Base-by-base conservation (phyloP, 2,329 filamentous ascomycete species). In the Endoconidiophora laricicola region DNA sequence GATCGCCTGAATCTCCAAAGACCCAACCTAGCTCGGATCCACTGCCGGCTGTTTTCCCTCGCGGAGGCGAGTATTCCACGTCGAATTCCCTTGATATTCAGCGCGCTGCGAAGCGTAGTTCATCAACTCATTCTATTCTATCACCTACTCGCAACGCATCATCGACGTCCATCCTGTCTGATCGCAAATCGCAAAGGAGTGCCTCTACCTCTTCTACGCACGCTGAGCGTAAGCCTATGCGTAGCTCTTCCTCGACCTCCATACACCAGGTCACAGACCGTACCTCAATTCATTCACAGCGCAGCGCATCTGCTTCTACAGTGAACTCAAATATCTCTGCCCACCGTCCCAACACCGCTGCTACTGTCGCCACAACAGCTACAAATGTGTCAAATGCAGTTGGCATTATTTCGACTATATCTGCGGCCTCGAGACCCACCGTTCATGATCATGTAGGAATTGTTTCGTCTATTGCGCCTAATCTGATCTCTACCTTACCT, bases 1-100 rank as follows among this genome's bases (percentile, higher is more conserved):
- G 51, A 29, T 53, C 51, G 12, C 51, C 51, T 18, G 47, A 49
- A 23, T 53, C 51, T 18, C 51, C 29, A 26, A 42, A 18, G 22
- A 36, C 9, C 20, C 43, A 3, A 5, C 36, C 24, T 40, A 46
- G 22, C 44, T 41, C 41, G 18, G 40, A 22, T 33, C 43, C 26
- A 5, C 9, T 42, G 16, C 45, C 38, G 24, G 42, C 36, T 23
- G 44, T 38, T 18, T 26, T 42, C 33, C 36, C 14, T 22, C 50
- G 20, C 10, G 44, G 10, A 37, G 45, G 36, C n/a, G 50, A 52
- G 20, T 44, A 38, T n/a, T 44, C 40, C 4, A 7, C 45, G 3
- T 46, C 23, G n/a, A 48, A 23, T 26, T 52, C 40, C 20, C n/a
- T 26, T 20, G 45, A 52, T 33, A 24, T 46, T 9, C 49, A 48